These are phyloP conservation scores for Hypoxylon sp. DNA, from an alignment of 2,329 filamentous ascomycete species.

Conservation along the genomic window DNA sequence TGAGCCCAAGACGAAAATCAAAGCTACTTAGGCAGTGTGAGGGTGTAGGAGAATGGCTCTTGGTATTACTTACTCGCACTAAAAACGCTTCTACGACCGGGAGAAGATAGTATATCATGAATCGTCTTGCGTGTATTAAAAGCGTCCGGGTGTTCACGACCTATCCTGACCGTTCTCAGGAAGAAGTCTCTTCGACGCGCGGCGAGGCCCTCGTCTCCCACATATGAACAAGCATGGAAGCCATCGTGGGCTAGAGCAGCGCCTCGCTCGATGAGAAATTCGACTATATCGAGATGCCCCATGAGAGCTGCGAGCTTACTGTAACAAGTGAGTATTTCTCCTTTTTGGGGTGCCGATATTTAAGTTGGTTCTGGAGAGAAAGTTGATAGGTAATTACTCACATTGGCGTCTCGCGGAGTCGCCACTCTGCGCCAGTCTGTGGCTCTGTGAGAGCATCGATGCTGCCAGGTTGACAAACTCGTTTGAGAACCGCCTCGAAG, in stretches of 20 bases:
- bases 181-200: constrained; percentile 33
- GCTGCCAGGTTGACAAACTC: constrained; percentile 8
- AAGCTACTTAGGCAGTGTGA: background rate
- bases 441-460: constrained; percentile 31
- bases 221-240: constrained; percentile 30
- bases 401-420: constrained; percentile 39
- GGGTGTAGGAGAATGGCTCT: too few species aligned
- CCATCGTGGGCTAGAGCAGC: constrained; percentile 30
- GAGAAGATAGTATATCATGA: constrained; percentile 30
- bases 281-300: constrained; percentile 43
- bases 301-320: constrained; percentile 46
- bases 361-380: background rate
- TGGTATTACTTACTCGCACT: constrained; percentile 21
- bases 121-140: constrained; percentile 28
- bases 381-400: constrained; percentile 12
- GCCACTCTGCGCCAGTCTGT: constrained; percentile 15
- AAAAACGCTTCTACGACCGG: constrained; percentile 31
- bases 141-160: constrained; percentile 25
- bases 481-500: constrained; percentile 31
- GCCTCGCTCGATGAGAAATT: constrained; percentile 35
- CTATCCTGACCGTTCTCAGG: constrained; percentile 20
- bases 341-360: background rate
- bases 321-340: background rate
- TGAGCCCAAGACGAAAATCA: background rate
- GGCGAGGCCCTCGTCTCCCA: constrained; percentile 31